These are phyloP conservation scores for Ceriops zippeliana DNA, from an alignment of 345 rosid genomes.

Conservation along the genomic window DNA sequence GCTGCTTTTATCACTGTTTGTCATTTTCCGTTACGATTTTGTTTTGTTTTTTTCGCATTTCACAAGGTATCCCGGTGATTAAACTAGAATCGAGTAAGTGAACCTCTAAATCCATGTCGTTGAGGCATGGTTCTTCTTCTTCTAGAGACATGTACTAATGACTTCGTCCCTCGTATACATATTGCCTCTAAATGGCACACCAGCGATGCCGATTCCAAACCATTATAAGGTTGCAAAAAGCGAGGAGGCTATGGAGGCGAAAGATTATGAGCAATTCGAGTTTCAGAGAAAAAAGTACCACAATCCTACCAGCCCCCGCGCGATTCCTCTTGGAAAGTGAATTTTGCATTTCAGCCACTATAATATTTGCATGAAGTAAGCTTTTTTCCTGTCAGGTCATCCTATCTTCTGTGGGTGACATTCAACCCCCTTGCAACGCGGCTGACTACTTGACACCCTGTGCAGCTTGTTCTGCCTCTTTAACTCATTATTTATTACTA, in stretches of 20 bases:
- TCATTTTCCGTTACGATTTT: too few species aligned
- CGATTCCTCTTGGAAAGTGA: conserved; percentile 84
- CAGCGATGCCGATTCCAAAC: background rate
- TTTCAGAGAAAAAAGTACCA: conserved; percentile 68
- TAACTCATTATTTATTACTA: background rate
- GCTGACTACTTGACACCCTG: background rate
- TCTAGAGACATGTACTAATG: too few species aligned
- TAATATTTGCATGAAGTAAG: background rate
- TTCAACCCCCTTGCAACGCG: background rate
- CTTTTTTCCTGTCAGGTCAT: background rate
- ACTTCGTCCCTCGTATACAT: too few species aligned
- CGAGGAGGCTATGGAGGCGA: conserved; percentile 93
- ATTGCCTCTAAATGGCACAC: too few species aligned
- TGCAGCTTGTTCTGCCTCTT: background rate
- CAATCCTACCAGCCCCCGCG: conserved; percentile 47
- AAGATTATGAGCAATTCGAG: conserved; percentile 79
- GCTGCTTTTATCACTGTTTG: too few species aligned
- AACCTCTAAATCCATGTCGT: too few species aligned
- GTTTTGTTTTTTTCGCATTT: too few species aligned
- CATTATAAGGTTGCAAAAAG: conserved; percentile 81
- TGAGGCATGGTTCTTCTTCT: too few species aligned
- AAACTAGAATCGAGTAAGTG: too few species aligned
- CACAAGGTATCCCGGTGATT: too few species aligned
- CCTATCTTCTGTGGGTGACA: background rate
- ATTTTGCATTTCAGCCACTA: conserved; percentile 1